Base-by-base conservation (phyloP, 2,329 filamentous ascomycete genomes). In the Fusarium siculi region DNA sequence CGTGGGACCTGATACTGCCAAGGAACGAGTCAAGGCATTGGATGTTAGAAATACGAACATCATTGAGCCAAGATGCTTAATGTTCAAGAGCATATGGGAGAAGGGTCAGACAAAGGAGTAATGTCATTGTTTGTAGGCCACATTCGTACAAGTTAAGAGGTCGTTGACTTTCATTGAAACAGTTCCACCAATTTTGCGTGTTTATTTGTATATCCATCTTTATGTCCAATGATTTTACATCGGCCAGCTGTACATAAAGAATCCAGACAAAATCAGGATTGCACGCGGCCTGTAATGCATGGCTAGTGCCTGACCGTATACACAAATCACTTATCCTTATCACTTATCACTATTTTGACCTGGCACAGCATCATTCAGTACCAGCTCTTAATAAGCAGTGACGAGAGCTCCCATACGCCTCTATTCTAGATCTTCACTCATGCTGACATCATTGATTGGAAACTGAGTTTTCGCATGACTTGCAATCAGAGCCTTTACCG, bases 31-130 rank as follows among this genome's bases (percentile, higher is more conserved):
- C 0, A 46, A 68, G 32, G 42, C 52, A 4, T 57, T 75, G 21
- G n/a, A 32, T 14, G 49, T 70, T 30, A 11, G 36, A 11, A 30
- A 71, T 10, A 21, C 61, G 0, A 44, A 50, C 11, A 4, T 18
- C 1, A 5, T 73, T 36, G 76, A 78, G n/a, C 40, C 46, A 2
- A 52, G 67, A 15, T 77, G 76, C 4, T n/a, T 56, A 9, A 7
- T 49, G 12, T 68, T 71, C 10, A 46, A 54, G 30, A 32, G 25
- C 1, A 23, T 63, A 15, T 60, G 49, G 61, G 18, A 52, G 30
- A 52, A 66, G 23, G 34, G 43, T 0, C 55, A 73, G 30, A 57
- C 49, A 18, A 52, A 57, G 9, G 50, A 40, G 16, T 34, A 2
- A 40, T 16, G 10, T 5, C 10, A 7, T 25, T 10, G 5, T 21